A percentile compares a stretch with the other conserved stretches of the same genome.
These are phyloP conservation scores for Penicillium canescens DNA, from an alignment of 495 filamentous ascomycete genomes.

Conservation along the genomic window DNA sequence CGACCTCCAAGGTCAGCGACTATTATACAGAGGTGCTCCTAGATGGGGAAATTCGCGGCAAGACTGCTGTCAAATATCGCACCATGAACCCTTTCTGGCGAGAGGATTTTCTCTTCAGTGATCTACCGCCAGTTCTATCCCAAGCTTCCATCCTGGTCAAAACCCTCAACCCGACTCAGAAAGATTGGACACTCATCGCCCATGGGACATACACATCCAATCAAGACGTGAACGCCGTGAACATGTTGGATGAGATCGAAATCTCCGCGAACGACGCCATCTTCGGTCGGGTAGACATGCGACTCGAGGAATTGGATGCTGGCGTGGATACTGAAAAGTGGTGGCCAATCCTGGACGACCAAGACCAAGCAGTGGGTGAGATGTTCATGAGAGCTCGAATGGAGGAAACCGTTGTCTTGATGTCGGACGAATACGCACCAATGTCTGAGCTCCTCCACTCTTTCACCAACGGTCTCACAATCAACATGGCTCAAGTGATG, in stretches of 20 bases:
- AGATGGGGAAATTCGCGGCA: conserved; percentile 84
- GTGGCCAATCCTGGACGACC: conserved; percentile 78
- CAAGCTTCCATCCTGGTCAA: conserved; percentile 83
- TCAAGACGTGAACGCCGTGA: conserved; percentile 44
- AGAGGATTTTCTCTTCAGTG: conserved; percentile 84
- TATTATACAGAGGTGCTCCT: conserved; percentile 93
- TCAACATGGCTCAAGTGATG: conserved; percentile 78
- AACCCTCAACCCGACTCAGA: conserved; percentile 53
- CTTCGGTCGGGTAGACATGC: conserved; percentile 78
- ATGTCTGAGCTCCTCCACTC: conserved; percentile 82
- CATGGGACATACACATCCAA: conserved; percentile 46
- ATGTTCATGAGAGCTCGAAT: conserved; percentile 82
- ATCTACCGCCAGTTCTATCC: conserved; percentile 78
- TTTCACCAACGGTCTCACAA: conserved; percentile 79
- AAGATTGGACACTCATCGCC: conserved; percentile 53
- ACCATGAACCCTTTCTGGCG: conserved; percentile 91
- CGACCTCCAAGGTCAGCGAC: conserved; percentile 35
- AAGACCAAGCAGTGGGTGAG: conserved; percentile 74
- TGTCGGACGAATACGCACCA: conserved; percentile 79
- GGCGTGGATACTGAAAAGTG: conserved; percentile 85
- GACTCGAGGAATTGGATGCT: conserved; percentile 77
- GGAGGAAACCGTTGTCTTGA: conserved; percentile 86
- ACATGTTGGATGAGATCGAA: conserved; percentile 52
- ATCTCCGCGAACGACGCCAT: conserved; percentile 57
- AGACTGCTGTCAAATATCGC: conserved; percentile 79